Conservation (phyloP, 2,329 filamentous ascomycete genomes). For the Alternaria brassicae region DNA sequence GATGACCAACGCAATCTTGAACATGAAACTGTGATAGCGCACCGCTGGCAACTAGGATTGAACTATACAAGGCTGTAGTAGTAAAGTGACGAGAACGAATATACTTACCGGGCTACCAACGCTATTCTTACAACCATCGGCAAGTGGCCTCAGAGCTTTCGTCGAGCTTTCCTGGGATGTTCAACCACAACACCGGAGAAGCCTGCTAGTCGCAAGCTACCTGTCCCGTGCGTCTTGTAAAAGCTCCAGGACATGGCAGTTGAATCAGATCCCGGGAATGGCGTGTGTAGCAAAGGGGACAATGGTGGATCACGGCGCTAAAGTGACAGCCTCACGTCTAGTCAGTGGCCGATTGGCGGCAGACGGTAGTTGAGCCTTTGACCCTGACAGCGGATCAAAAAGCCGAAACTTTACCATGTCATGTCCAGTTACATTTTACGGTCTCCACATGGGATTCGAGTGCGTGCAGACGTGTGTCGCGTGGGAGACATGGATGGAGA, state of each 20-base stretch:
- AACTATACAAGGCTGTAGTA: no score
- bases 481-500: background rate
- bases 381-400: conserved; percentile 1
- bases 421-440: background rate
- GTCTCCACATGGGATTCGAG: conserved; percentile 3
- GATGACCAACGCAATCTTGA: background rate
- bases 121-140: background rate
- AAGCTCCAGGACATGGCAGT: background rate
- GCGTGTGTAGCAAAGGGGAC: background rate
- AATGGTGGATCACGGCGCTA: background rate
- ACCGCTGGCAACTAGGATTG: background rate
- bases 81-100: background rate
- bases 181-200: background rate
- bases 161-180: background rate
- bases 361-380: background rate
- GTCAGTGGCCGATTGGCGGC: background rate
- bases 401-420: conserved; percentile 2
- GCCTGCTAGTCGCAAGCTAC: background rate
- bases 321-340: background rate
- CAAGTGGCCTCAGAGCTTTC: background rate
- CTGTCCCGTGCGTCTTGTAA: background rate
- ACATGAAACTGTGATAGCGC: background rate
- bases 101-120: background rate
- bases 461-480: background rate
- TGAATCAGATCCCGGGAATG: background rate